Evolutionary conservation across 371 early-diverging fungal species (phyloP).

Genomic region (Mortierella sp.): DNA sequence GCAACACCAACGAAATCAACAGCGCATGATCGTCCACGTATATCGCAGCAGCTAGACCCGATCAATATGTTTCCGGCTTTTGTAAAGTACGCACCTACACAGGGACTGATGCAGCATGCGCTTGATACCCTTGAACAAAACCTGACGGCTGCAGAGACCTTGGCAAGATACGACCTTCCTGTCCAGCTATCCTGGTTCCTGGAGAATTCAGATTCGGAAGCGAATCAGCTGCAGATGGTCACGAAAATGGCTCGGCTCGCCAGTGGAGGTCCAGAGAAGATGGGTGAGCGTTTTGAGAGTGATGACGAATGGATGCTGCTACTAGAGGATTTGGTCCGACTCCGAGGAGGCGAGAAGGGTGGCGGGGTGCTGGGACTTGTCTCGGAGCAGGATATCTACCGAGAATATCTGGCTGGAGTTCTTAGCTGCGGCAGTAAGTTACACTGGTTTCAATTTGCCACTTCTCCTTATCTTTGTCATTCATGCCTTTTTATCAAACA

Average conservation of each 20-base stretch:
- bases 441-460: no score
- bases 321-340: slow-evolving; percentile 69
- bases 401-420: slow-evolving; percentile 74
- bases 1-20: no score
- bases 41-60: slow-evolving; percentile 47
- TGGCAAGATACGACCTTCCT: slow-evolving; percentile 69
- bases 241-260: slow-evolving; percentile 74
- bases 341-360: slow-evolving; percentile 64
- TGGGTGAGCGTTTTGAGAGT: slow-evolving; percentile 65
- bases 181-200: slow-evolving; percentile 73
- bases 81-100: slow-evolving; percentile 60
- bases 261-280: slow-evolving; percentile 67
- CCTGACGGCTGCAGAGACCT: slow-evolving; percentile 71
- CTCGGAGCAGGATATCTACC: slow-evolving; percentile 68
- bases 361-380: slow-evolving; percentile 68
- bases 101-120: slow-evolving; percentile 63
- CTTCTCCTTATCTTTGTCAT: no score
- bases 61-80: slow-evolving; percentile 57
- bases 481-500: no score
- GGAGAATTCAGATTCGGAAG: slow-evolving; percentile 58
- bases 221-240: slow-evolving; percentile 68
- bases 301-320: slow-evolving; percentile 81
- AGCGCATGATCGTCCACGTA: slow-evolving; percentile 31
- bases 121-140: slow-evolving; percentile 75
- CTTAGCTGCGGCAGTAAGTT: slow-evolving; percentile 77